Percentiles rank a stretch among this genome's conserved stretches.
phyloP scores from a whole-genome alignment of 176 grass and related monocot species.

The Bolboschoenus planiculmis region DNA sequence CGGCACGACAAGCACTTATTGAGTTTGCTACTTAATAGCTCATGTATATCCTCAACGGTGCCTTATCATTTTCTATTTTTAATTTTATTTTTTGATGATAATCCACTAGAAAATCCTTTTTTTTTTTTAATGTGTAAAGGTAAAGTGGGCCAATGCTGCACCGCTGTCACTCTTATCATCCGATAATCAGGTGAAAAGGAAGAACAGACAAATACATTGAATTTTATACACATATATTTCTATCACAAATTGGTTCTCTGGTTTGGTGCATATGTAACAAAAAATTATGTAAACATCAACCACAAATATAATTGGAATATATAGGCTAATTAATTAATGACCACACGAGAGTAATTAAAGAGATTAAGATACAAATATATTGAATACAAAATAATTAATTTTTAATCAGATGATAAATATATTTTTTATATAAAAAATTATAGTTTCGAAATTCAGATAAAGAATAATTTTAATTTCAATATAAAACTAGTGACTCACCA shows the following conservation, averaged over 20 bases:
- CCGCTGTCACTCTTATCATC: constrained; percentile 4
- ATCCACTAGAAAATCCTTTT: too few species aligned
- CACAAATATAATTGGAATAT: neutral
- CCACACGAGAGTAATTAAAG: too few species aligned
- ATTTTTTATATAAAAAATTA: too few species aligned
- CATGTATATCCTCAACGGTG: neutral
- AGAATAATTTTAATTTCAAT: too few species aligned
- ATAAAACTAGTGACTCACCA: too few species aligned
- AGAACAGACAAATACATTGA: neutral
- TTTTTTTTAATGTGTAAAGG: neutral
- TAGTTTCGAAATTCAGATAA: too few species aligned
- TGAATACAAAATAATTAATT: too few species aligned
- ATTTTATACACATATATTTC: neutral
- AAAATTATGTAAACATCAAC: neutral
- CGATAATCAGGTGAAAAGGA: neutral
- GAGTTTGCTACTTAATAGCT: too few species aligned
- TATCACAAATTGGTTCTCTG: neutral
- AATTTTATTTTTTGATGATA: too few species aligned
- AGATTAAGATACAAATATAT: too few species aligned
- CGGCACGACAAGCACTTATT: too few species aligned
- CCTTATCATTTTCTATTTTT: neutral
- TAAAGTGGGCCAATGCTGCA: neutral
- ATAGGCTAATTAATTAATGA: neutral
- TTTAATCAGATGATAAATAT: too few species aligned
- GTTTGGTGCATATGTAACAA: neutral